Evolutionary conservation across 345 rosid genomes (phyloP).

Genomic region (Draba incana): DNA sequence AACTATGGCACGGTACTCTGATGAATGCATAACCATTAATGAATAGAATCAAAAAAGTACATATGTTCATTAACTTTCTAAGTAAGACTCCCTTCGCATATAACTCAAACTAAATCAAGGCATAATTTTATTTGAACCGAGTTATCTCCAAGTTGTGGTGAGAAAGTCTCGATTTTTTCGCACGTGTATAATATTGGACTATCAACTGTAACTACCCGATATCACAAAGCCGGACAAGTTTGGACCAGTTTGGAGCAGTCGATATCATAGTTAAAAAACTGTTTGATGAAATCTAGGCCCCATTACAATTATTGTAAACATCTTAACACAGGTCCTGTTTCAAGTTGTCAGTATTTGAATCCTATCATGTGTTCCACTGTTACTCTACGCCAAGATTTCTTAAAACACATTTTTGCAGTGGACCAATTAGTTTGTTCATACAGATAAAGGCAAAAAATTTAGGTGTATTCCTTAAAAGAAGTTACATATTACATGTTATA

Average conservation of each 20-base stretch:
- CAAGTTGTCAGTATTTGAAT: not conserved
- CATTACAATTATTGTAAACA: conserved; percentile 29
- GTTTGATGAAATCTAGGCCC: conserved; percentile 17
- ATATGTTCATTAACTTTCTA: no score
- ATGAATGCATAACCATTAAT: no score
- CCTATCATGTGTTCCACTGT: conserved; percentile 16
- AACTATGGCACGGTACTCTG: no score
- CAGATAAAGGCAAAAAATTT: not conserved
- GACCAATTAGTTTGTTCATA: conserved; percentile 1
- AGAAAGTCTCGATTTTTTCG: not conserved
- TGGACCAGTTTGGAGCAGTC: not conserved
- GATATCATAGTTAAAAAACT: not conserved
- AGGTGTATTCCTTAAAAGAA: not conserved
- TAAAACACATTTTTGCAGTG: conserved; percentile 2
- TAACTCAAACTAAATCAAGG: no score
- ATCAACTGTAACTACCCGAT: conserved; percentile 24
- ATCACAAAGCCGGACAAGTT: conserved; percentile 11
- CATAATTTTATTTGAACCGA: conserved; percentile 2
- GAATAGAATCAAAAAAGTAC: no score
- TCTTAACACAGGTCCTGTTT: conserved; percentile 6
- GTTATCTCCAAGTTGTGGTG: conserved; percentile 18
- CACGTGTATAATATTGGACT: conserved; percentile 23
- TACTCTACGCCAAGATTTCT: conserved; percentile 12
- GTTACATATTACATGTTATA: not conserved
- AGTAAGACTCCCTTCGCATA: no score